phyloP scores from a whole-genome alignment of 441 rosid genomes.

The Erodium chrysanthum region DNA sequence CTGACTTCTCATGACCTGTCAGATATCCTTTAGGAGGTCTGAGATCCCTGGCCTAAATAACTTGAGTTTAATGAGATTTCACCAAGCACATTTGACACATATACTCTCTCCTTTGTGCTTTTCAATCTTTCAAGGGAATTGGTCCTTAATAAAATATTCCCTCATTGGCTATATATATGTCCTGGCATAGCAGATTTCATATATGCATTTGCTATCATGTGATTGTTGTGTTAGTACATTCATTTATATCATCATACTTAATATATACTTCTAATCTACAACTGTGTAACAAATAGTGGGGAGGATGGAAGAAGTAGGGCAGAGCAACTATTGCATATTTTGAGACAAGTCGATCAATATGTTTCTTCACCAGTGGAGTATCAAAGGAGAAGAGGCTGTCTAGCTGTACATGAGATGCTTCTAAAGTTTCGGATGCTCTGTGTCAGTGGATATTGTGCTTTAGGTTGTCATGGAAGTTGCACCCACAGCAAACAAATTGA shows the following conservation, averaged over 20 bases:
- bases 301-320: constrained; percentile 99
- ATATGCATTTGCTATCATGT: neutral
- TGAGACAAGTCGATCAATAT: constrained; percentile 83
- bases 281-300: constrained; percentile 55
- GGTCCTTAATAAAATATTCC: neutral
- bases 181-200: neutral
- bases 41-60: constrained; percentile 6
- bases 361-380: constrained; percentile 75
- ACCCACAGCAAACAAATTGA: constrained; percentile 77
- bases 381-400: constrained; percentile 93
- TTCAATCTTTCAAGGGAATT: neutral
- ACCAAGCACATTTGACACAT: neutral
- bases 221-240: constrained; percentile 6
- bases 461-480: constrained; percentile 92
- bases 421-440: constrained; percentile 85
- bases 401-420: constrained; percentile 88
- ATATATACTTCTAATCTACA: constrained; percentile 18
- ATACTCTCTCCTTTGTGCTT: neutral
- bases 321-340: constrained; percentile 88
- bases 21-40: constrained; percentile 6
- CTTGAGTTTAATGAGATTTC: neutral
- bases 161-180: neutral
- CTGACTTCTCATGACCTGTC: neutral
- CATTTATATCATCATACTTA: constrained; percentile 6
- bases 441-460: constrained; percentile 74